Percentiles rank a stretch among this genome's conserved stretches.
Evolutionary conservation across 768 basidiomycete genomes (phyloP).

Genomic region (Amanita thiersii): DNA sequence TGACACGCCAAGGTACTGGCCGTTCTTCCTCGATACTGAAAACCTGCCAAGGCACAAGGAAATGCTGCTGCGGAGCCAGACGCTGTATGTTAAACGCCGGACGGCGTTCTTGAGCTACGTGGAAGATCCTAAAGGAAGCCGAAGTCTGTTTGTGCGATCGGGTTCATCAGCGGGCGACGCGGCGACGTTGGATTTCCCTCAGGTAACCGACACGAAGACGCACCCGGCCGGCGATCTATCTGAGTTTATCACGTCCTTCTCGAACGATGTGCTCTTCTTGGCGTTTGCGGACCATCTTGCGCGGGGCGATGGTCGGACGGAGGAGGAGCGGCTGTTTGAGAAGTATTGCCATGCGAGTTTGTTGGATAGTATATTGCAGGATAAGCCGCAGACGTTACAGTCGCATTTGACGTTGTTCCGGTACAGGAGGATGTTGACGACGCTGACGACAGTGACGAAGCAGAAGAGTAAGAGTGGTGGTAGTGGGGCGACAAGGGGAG

Average conservation of each 20-base stretch:
- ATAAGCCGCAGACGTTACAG: slow-evolving; percentile 75
- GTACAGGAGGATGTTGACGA: slow-evolving; percentile 47
- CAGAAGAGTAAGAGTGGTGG: too few species aligned
- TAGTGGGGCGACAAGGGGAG: too few species aligned
- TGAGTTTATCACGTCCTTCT: slow-evolving; percentile 83
- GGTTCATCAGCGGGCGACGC: slow-evolving; percentile 80
- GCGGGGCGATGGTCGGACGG: slow-evolving; percentile 48
- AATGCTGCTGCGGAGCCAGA: slow-evolving; percentile 66
- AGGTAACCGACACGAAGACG: slow-evolving; percentile 54
- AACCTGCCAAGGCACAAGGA: slow-evolving; percentile 59
- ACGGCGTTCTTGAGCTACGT: slow-evolving; percentile 91
- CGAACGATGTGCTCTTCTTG: slow-evolving; percentile 71
- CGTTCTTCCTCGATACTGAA: slow-evolving; percentile 76
- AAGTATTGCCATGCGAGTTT: slow-evolving; percentile 69
- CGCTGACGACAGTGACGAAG: slow-evolving; percentile 28
- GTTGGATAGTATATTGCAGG: slow-evolving; percentile 85
- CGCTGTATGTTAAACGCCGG: slow-evolving; percentile 85
- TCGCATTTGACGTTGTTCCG: slow-evolving; percentile 66
- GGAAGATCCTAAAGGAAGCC: slow-evolving; percentile 89
- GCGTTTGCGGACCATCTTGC: slow-evolving; percentile 78
- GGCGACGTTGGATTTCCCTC: slow-evolving; percentile 80
- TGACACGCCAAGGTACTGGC: slow-evolving; percentile 95
- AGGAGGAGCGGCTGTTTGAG: slow-evolving; percentile 54
- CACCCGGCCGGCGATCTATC: slow-evolving; percentile 70
- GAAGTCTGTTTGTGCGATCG: slow-evolving; percentile 84